Evolutionary conservation across 2,329 filamentous ascomycete genomes (phyloP).

Genomic region (Epichloe gansuensis): DNA sequence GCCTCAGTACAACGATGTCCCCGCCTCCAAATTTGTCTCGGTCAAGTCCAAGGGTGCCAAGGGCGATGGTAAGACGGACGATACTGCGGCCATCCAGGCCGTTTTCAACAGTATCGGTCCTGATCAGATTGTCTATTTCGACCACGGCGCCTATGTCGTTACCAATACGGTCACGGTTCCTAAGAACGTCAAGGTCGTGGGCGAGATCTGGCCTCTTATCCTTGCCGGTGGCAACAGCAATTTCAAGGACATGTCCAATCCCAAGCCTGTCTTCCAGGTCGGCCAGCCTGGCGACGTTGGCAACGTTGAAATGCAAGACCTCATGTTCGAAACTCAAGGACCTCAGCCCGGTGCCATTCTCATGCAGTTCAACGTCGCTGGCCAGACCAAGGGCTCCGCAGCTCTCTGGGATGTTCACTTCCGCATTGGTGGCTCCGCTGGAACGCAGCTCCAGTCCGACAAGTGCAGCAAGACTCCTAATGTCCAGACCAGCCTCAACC

Average conservation of each 20-base stretch:
- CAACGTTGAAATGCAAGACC: conserved; percentile 73
- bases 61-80: conserved; percentile 79
- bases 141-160: conserved; percentile 61
- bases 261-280: conserved; percentile 74
- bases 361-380: conserved; percentile 80
- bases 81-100: conserved; percentile 72
- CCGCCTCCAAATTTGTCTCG: conserved; percentile 61
- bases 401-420: conserved; percentile 96
- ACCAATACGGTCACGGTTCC: conserved; percentile 59
- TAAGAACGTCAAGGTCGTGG: conserved; percentile 73
- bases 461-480: conserved; percentile 67
- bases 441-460: conserved; percentile 69
- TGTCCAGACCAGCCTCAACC: conserved; percentile 44
- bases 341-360: conserved; percentile 78
- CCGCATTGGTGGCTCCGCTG: conserved; percentile 76
- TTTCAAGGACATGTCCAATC: conserved; percentile 64
- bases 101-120: conserved; percentile 55
- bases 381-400: conserved; percentile 50
- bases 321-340: conserved; percentile 75
- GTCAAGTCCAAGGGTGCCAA: conserved; percentile 73
- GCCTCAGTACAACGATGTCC: conserved; percentile 68
- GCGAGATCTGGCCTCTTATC: conserved; percentile 84
- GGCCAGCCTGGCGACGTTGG: conserved; percentile 66
- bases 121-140: conserved; percentile 59
- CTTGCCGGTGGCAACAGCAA: conserved; percentile 60